phyloP scores from a whole-genome alignment of 306 rosid genomes.

The Acacia crassicarpa region DNA sequence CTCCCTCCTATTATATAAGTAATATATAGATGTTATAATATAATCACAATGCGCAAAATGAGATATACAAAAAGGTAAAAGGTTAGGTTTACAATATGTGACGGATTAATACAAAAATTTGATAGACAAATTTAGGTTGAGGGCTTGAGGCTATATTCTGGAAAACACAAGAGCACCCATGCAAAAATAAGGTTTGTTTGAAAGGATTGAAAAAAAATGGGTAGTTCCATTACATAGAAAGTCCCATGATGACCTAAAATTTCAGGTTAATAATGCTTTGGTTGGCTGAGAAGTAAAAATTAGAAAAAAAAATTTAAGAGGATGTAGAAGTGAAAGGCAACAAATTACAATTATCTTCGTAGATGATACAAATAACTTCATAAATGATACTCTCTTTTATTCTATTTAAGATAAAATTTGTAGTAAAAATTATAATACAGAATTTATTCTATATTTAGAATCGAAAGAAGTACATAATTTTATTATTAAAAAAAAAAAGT shows the following conservation, averaged over 20 bases:
- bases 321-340: not conserved
- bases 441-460: too few species aligned
- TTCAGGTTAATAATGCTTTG: constrained; percentile 15
- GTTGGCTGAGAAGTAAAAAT: not conserved
- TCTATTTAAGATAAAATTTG: too few species aligned
- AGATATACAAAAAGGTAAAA: too few species aligned
- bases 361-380: not conserved
- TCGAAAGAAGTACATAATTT: too few species aligned
- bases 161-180: not conserved
- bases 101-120: not conserved
- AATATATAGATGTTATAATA: too few species aligned
- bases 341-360: not conserved
- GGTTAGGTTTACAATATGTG: not conserved
- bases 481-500: too few species aligned
- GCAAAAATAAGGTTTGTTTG: constrained; percentile 21
- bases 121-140: not conserved
- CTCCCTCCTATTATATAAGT: too few species aligned
- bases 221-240: constrained; percentile 16
- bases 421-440: too few species aligned
- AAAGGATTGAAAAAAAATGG: not conserved
- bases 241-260: constrained; percentile 69
- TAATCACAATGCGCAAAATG: not conserved
- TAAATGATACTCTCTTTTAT: too few species aligned
- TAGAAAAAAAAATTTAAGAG: not conserved
- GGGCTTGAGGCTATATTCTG: too few species aligned